Evolutionary conservation across 2,329 filamentous ascomycete genomes (phyloP).

Genomic region (Massarina eburnea): DNA sequence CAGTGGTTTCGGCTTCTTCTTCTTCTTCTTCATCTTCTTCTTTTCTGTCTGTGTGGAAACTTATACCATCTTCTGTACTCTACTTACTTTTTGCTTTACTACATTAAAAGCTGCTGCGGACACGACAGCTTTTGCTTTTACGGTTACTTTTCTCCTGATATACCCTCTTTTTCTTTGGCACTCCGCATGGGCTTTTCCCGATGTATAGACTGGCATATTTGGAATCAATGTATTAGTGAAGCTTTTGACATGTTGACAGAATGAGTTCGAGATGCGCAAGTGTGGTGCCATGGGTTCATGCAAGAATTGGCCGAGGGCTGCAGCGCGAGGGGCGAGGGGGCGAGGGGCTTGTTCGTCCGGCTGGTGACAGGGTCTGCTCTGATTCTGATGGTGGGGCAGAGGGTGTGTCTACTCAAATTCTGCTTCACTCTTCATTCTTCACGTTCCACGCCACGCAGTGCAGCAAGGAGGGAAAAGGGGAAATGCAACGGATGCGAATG

Average conservation of each 20-base stretch:
- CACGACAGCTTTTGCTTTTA: not conserved
- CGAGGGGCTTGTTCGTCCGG: not conserved
- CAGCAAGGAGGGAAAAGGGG: too few species aligned
- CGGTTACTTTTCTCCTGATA: not conserved
- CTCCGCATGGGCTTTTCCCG: not conserved
- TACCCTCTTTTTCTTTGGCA: not conserved
- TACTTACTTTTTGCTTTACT: not conserved
- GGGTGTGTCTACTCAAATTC: too few species aligned
- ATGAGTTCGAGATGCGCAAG: too few species aligned
- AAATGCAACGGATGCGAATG: too few species aligned
- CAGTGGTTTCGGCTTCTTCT: not conserved
- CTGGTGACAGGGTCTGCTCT: not conserved
- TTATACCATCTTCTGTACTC: not conserved
- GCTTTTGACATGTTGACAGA: not conserved
- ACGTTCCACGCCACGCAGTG: too few species aligned
- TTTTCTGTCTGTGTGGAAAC: not conserved
- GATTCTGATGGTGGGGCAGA: not conserved
- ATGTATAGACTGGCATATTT: not conserved
- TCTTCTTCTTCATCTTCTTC: not conserved
- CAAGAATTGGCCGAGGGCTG: slow-evolving; percentile 6
- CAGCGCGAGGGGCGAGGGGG: not conserved
- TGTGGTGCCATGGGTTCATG: slow-evolving; percentile 6
- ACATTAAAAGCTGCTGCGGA: not conserved
- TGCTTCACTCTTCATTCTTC: too few species aligned
- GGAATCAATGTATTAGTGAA: not conserved